Evolutionary conservation across 208 protist species (phyloP), one percentile per base, ranked within the genome.

Genomic region (Wallacemonas sp.): DNA sequence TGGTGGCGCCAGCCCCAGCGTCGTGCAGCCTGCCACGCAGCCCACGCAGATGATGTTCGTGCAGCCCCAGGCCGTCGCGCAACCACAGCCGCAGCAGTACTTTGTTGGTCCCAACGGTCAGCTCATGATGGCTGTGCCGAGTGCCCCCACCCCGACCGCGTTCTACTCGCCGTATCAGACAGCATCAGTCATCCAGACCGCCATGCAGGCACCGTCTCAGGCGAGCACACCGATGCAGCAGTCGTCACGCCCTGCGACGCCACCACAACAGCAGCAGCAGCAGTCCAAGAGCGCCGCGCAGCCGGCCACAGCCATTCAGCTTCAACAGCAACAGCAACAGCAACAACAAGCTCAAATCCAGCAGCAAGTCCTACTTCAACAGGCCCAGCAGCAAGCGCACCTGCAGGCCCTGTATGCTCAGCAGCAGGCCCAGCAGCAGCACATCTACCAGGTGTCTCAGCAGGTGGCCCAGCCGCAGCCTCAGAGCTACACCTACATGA

Each of bases 401-500:
- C 39, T 39, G 41, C 65, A 63, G 38, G 6, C 49, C 52, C 11
- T 27, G 46, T 32, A 66, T 5, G 17, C 19, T 61, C 67, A 0
- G 49, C 78, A 5, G n/a, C 48, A 4, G 41, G 48, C 4, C 11
- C 68, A 65, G 39, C 62, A 30, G 27, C 38, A 70, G 23, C 61
- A 56, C 16, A 36, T 68, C 12, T 56, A 44, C 29, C 32, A 48
- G 33, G 16, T 49, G n/a, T 39, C 24, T 4, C 44, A 41, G 1
- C 46, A 8, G n/a, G n/a, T n/a, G 5, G 43, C 36, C 14, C 43
- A 4, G 49, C 66, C 8, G 24, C 43, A 26, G 17, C 19, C 33
- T 6, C 32, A 48, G n/a, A 29, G 38, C 39, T 63, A 61, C 41
- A 76, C 78, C 23, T 83, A 80, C 64, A 58, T 77, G 61, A 63